Conservation (phyloP, 257 asterid species). For the Solanum virginianum region DNA sequence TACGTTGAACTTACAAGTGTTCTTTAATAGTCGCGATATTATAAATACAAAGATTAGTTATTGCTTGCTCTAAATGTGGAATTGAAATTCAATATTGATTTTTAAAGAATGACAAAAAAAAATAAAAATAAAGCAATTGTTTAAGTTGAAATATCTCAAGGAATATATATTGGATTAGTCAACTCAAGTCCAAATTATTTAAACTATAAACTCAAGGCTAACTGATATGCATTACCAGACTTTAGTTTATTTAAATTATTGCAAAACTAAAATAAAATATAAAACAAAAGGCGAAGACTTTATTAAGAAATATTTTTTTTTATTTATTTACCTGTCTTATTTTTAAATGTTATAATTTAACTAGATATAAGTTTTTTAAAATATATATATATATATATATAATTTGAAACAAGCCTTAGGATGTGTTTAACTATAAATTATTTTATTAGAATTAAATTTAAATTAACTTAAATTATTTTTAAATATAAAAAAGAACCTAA, state of each 20-base stretch:
- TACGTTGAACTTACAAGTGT: too few relatives aligned
- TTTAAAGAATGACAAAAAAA: not conserved
- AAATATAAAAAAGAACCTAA: not conserved
- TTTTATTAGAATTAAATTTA: too few relatives aligned
- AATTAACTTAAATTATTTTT: too few relatives aligned
- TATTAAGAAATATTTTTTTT: not conserved
- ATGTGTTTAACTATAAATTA: too few relatives aligned
- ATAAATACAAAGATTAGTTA: too few relatives aligned
- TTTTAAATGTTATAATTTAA: not conserved
- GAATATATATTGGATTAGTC: not conserved
- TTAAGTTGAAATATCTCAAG: not conserved
- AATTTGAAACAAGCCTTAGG: too few relatives aligned
- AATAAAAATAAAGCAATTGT: not conserved
- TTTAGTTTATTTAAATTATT: not conserved
- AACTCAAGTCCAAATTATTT: not conserved
- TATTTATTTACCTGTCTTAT: not conserved
- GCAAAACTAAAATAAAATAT: not conserved
- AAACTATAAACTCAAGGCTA: not conserved
- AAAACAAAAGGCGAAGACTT: not conserved
- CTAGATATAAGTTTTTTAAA: not conserved
- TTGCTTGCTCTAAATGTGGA: not conserved
- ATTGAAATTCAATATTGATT: not conserved
- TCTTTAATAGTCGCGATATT: too few relatives aligned
- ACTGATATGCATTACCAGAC: not conserved
- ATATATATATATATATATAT: too few relatives aligned